These are phyloP conservation scores for Gynandropsis gynandra DNA, from an alignment of 345 rosid species.

Conservation along the genomic window DNA sequence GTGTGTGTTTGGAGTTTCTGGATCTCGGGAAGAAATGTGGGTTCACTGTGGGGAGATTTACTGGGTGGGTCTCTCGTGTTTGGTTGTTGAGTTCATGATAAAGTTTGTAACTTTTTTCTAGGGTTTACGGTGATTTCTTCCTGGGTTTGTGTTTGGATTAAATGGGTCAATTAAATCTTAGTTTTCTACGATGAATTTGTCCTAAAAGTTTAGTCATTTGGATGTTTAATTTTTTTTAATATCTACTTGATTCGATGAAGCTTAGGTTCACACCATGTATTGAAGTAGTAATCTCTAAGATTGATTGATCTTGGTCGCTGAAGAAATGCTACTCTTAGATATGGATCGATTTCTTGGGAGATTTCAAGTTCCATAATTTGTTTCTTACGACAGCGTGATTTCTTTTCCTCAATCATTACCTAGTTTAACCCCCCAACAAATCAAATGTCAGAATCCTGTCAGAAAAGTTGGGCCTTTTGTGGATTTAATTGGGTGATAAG, in stretches of 20 bases:
- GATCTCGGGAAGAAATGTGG: conserved; percentile 12
- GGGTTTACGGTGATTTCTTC: background rate
- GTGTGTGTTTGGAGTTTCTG: background rate
- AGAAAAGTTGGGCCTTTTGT: background rate
- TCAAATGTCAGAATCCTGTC: conserved; percentile 14
- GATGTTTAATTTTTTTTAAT: background rate
- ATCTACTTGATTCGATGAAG: conserved; percentile 2
- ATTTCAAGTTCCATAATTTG: background rate
- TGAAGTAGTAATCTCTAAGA: too few species aligned
- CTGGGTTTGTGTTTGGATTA: background rate
- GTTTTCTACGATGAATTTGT: background rate
- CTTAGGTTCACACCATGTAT: background rate
- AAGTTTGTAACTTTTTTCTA: background rate
- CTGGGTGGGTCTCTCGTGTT: too few species aligned
- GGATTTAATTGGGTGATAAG: background rate
- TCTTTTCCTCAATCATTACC: conserved; percentile 3
- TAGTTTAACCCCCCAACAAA: background rate
- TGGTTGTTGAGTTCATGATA: background rate
- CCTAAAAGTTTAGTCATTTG: conserved; percentile 1
- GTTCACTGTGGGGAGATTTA: background rate
- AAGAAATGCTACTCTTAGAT: background rate
- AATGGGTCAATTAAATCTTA: background rate
- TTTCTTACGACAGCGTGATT: conserved; percentile 3
- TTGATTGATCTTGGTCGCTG: background rate
- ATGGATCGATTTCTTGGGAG: background rate